A percentile compares a stretch with the other conserved stretches of the same genome.
Evolutionary conservation across 768 basidiomycete genomes (phyloP).

Genomic region (Hortiboletus flavorubellus): DNA sequence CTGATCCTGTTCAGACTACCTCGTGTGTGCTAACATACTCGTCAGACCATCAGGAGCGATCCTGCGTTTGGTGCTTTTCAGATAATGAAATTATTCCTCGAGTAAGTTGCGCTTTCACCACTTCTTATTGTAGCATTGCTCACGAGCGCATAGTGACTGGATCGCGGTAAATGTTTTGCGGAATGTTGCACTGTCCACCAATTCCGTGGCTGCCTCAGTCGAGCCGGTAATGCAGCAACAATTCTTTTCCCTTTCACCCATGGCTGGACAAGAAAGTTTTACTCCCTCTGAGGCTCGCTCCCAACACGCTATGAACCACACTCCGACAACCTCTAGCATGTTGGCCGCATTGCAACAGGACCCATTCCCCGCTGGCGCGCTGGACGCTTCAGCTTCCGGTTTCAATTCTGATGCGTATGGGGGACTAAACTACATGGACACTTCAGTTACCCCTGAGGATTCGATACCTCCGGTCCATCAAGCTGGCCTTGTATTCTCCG

Average conservation of each 20-base stretch:
- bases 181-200: constrained; percentile 84
- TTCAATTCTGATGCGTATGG: constrained; percentile 71
- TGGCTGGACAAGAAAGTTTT: constrained; percentile 83
- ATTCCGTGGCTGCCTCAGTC: constrained; percentile 88
- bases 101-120: constrained; percentile 48
- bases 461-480: constrained; percentile 56
- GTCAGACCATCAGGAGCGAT: constrained; percentile 85
- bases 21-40: neutral
- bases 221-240: constrained; percentile 91
- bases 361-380: constrained; percentile 58
- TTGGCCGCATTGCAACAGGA: constrained; percentile 82
- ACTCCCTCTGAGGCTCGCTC: constrained; percentile 61
- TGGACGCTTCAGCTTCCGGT: constrained; percentile 59
- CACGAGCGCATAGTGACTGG: constrained; percentile 65
- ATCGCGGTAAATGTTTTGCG: constrained; percentile 86
- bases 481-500: constrained; percentile 65
- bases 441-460: constrained; percentile 62
- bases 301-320: constrained; percentile 65
- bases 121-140: constrained; percentile 15
- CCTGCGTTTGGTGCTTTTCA: constrained; percentile 92
- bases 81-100: constrained; percentile 86
- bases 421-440: constrained; percentile 74
- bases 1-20: neutral
- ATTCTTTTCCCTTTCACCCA: constrained; percentile 84
- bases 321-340: constrained; percentile 89